Percentiles rank a stretch among this genome's conserved stretches.
These are phyloP conservation scores for Forsythia viridissima DNA, from an alignment of 257 asterid species.

Conservation along the genomic window DNA sequence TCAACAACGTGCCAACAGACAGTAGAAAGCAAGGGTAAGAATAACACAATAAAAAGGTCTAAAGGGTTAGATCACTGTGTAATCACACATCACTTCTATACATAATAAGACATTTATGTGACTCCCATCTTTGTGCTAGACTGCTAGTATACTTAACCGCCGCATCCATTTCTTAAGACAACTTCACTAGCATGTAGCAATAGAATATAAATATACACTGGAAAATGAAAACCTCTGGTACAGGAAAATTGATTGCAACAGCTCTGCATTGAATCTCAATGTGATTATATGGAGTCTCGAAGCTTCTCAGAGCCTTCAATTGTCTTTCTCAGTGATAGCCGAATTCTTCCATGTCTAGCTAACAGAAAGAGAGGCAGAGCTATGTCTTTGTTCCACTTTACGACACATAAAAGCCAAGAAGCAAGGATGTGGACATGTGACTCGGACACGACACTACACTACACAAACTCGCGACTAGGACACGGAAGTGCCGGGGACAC, in stretches of 20 bases:
- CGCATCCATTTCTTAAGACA: not conserved
- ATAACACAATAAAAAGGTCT: not conserved
- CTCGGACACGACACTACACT: too few species aligned
- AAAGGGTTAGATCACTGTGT: not conserved
- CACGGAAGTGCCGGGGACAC: not conserved
- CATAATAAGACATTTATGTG: not conserved
- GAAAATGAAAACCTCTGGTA: not conserved
- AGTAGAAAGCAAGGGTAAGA: not conserved
- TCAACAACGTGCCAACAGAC: not conserved
- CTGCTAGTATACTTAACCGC: not conserved
- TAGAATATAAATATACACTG: not conserved
- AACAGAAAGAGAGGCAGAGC: not conserved
- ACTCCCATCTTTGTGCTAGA: not conserved
- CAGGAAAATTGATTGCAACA: not conserved
- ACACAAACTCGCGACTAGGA: not conserved
- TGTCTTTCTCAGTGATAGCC: not conserved
- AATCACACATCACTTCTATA: not conserved
- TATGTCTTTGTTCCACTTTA: not conserved
- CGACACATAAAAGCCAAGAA: not conserved
- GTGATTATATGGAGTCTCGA: not conserved
- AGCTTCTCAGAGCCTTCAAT: not conserved
- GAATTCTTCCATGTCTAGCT: constrained; percentile 5
- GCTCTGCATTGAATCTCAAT: not conserved
- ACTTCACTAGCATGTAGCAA: not conserved
- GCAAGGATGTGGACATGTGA: not conserved